Conservation (phyloP, 345 rosid species). For the Arabis hirsuta region DNA sequence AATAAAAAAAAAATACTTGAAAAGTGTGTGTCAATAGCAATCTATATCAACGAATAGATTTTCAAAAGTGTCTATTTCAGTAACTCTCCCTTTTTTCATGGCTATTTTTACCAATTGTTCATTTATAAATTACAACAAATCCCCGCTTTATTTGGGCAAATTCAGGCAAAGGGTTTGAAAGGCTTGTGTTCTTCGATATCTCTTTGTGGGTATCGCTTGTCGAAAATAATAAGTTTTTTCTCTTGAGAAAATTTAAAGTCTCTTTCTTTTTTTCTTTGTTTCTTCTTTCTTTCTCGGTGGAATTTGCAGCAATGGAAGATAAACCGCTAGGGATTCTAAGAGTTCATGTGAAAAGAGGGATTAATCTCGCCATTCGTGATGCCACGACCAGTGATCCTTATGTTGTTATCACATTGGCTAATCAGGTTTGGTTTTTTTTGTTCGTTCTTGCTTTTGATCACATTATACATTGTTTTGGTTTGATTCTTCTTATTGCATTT, state of each 20-base stretch:
- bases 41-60: too few relatives aligned
- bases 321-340: conserved; percentile 50
- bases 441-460: background rate
- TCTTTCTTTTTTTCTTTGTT: background rate
- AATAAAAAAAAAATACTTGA: too few relatives aligned
- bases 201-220: conserved; percentile 26
- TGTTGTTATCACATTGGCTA: conserved; percentile 49
- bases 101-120: too few relatives aligned
- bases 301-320: conserved; percentile 48
- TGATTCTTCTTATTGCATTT: background rate
- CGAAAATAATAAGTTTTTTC: background rate
- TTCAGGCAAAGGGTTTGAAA: conserved; percentile 28
- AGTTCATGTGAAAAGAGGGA: conserved; percentile 54
- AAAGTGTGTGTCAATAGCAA: too few relatives aligned
- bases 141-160: conserved; percentile 26
- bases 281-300: background rate
- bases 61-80: too few relatives aligned
- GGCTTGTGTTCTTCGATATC: conserved; percentile 30
- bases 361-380: conserved; percentile 55
- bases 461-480: background rate
- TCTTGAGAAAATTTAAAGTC: background rate
- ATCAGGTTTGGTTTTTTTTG: conserved; percentile 46
- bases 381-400: conserved; percentile 60
- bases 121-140: conserved; percentile 23
- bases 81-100: too few relatives aligned